Evolutionary conservation across 2,329 filamentous ascomycete genomes (phyloP), one percentile per base, ranked within the genome.

Genomic region (Phyllosticta paracitricarpa): DNA sequence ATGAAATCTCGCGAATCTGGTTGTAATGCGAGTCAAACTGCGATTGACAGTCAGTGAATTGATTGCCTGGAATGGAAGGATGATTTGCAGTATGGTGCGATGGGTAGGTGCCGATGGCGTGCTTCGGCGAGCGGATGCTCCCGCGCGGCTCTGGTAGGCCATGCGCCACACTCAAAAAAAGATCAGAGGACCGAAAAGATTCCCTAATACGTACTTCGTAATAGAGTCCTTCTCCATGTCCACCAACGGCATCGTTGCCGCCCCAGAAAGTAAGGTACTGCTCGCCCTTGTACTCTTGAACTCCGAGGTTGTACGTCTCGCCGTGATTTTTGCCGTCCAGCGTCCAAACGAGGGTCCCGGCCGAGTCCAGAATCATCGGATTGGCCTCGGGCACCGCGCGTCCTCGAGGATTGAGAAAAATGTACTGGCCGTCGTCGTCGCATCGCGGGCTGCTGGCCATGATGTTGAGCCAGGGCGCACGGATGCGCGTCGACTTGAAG

Each of bases 221-320:
- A 57, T 72, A 74, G 40, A 66, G 62, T 10, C 73, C 72, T 56
- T 67, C 64, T 24, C 73, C 72, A 61, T 69, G 70, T 0, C 70
- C 72, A 1, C 67, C 66, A 3, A 69, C 66, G 35, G 72, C 70
- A 51, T 71, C 65, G 17, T 65, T 61, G 6, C 74, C 73, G n/a
- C 69, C 68, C 73, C 73, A 76, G 62, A 75, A 72, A 0, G 74
- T 75, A 19, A 76, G 64, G 56, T 71, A 75, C 33, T 73, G 65
- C 56, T 71, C 63, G 28, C 69, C 71, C 33, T 70, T 67, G 65
- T 71, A 75, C 9, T 63, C 62, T 57, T 76, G 73, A 6, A 72
- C 63, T 51, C 68, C 69, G 6, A 73, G 61, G 62, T 74, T 57
- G 57, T 64, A 63, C 28, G 64, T 64, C 52, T 65, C 61, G 14